phyloP scores from a whole-genome alignment of 2,329 filamentous ascomycete genomes.

The Colletotrichum sp. region DNA sequence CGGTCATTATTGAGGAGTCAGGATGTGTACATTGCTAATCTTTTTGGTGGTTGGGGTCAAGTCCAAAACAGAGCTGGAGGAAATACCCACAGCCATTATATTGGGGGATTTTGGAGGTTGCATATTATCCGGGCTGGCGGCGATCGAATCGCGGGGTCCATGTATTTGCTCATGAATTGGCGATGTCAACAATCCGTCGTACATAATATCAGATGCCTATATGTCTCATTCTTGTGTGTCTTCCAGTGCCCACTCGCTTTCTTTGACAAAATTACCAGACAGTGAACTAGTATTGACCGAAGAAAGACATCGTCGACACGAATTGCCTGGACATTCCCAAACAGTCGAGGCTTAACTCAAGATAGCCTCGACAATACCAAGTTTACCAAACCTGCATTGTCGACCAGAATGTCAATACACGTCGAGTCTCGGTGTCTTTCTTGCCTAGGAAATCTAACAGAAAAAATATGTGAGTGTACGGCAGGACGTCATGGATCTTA shows the following conservation, averaged over 20 bases:
- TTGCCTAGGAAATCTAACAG: no score
- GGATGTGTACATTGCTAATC: background rate
- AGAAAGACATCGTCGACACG: background rate
- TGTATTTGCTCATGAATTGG: background rate
- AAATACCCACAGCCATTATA: background rate
- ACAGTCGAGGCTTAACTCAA: no score
- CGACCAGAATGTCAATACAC: background rate
- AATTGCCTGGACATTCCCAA: background rate
- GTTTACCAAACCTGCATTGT: background rate
- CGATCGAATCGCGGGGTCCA: background rate
- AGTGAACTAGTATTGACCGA: accelerated
- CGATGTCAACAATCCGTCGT: background rate
- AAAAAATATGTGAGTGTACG: accelerated
- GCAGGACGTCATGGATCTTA: background rate
- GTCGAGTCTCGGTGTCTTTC: background rate
- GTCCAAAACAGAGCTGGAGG: background rate
- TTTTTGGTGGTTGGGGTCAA: background rate
- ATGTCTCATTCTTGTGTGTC: background rate
- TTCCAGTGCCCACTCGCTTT: accelerated
- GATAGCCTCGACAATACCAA: background rate
- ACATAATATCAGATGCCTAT: background rate
- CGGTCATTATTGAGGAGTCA: background rate
- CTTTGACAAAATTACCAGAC: background rate
- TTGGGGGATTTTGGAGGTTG: background rate
- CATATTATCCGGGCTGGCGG: background rate